phyloP scores from a whole-genome alignment of 208 protist genomes.

The Acanthamoeba divionensis region DNA sequence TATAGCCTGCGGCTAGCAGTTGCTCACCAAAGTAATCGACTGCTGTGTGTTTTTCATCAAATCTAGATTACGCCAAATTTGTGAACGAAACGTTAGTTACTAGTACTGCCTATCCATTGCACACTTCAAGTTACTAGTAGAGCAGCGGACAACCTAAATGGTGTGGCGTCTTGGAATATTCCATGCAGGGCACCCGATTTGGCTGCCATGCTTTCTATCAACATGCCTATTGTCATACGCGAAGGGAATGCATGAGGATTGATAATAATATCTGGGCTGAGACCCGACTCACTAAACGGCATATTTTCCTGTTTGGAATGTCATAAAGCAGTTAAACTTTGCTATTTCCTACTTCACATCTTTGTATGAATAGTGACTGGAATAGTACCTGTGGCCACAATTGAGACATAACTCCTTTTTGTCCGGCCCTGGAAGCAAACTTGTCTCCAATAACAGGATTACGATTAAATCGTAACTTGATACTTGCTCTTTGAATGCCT shows the following conservation, averaged over 20 bases:
- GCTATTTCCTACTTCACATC: neutral
- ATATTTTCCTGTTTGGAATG: constrained; percentile 82
- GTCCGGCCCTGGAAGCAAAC: constrained; percentile 98
- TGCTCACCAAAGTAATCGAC: constrained; percentile 96
- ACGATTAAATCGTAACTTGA: constrained; percentile 91
- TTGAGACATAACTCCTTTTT: constrained; percentile 89
- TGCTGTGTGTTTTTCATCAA: constrained; percentile 81
- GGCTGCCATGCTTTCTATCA: constrained; percentile 94
- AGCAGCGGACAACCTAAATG: constrained; percentile 77
- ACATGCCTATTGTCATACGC: constrained; percentile 99
- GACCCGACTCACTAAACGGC: constrained; percentile 93
- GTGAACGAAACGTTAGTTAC: neutral
- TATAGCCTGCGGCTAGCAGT: constrained; percentile 91
- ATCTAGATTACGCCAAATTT: constrained; percentile 59
- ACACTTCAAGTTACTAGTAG: neutral
- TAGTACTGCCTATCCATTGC: neutral
- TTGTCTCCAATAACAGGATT: constrained; percentile 98
- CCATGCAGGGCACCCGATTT: constrained; percentile 95
- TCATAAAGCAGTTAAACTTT: neutral
- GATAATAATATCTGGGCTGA: constrained; percentile 99
- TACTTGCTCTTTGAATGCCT: constrained; percentile 50
- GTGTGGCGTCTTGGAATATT: constrained; percentile 93
- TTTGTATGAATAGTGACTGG: neutral
- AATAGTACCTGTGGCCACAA: constrained; percentile 64
- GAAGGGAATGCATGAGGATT: constrained; percentile 99